A percentile compares a stretch with the other conserved stretches of the same genome.
Conservation (phyloP, 179 eudicot species). For the Spinacia oleracea region DNA sequence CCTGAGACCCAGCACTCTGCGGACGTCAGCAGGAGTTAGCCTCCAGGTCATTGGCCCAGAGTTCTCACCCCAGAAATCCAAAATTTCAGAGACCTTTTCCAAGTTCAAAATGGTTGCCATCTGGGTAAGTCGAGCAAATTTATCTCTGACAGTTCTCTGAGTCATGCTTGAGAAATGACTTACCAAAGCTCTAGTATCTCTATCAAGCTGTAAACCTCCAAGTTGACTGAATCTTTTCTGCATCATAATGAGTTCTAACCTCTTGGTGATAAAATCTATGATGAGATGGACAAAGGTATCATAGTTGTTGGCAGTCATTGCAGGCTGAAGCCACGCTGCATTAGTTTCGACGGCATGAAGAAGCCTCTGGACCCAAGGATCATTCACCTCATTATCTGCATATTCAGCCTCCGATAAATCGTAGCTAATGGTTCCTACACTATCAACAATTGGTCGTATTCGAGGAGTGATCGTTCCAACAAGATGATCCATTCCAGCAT, state of each 20-base stretch:
- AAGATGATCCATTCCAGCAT: constrained; percentile 80
- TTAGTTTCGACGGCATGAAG: constrained; percentile 85
- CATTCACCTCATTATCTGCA: constrained; percentile 92
- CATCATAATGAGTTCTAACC: constrained; percentile 98
- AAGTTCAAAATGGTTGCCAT: constrained; percentile 92
- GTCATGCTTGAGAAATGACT: constrained; percentile 93
- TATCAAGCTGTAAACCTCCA: constrained; percentile 90
- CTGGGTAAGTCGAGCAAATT: constrained; percentile 85
- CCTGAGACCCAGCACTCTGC: constrained; percentile 85
- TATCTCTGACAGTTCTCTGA: constrained; percentile 92
- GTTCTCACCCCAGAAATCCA: constrained; percentile 98
- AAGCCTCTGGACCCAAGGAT: constrained; percentile 94
- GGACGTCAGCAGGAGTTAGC: constrained; percentile 88
- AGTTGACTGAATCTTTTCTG: constrained; percentile 94
- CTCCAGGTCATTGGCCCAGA: constrained; percentile 99
- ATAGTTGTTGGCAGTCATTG: constrained; percentile 87
- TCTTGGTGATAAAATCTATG: constrained; percentile 82
- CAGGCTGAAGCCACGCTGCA: constrained; percentile 85
- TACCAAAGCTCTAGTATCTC: constrained; percentile 86
- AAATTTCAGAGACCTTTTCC: constrained; percentile 92
- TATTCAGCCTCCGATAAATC: constrained; percentile 94
- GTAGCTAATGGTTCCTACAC: constrained; percentile 78
- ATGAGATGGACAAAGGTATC: constrained; percentile 77
- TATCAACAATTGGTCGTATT: constrained; percentile 79
- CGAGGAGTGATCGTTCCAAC: constrained; percentile 74